phyloP scores from a whole-genome alignment of 805 yeast genomes.

The Candida dajiaensis region DNA sequence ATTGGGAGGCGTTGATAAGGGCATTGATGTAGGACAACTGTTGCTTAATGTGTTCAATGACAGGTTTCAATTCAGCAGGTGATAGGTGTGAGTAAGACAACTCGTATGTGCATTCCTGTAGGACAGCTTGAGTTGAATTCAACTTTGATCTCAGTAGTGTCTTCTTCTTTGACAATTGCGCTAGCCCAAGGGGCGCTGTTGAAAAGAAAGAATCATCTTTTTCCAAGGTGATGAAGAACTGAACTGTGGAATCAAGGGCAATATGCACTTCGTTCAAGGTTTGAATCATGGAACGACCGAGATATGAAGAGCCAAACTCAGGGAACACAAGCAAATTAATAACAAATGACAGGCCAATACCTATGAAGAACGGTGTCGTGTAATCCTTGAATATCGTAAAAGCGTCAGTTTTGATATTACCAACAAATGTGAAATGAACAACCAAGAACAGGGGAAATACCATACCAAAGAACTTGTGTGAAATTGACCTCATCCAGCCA shows the following conservation, averaged over 20 bases:
- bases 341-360: slow-evolving; percentile 38
- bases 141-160: slow-evolving; percentile 28
- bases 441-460: slow-evolving; percentile 44
- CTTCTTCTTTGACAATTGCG: slow-evolving; percentile 30
- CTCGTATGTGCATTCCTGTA: slow-evolving; percentile 44
- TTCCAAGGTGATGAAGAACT: slow-evolving; percentile 31
- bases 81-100: slow-evolving; percentile 41
- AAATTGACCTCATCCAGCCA: slow-evolving; percentile 44
- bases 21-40: slow-evolving; percentile 33
- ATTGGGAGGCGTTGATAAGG: slow-evolving; percentile 41
- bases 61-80: slow-evolving; percentile 34
- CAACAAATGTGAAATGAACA: slow-evolving; percentile 43
- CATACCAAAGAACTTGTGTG: slow-evolving; percentile 40
- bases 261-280: slow-evolving; percentile 34
- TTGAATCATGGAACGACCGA: slow-evolving; percentile 38
- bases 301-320: slow-evolving; percentile 44
- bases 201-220: slow-evolving; percentile 11
- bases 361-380: slow-evolving; percentile 39
- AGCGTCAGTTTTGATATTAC: slow-evolving; percentile 27
- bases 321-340: slow-evolving; percentile 41
- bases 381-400: slow-evolving; percentile 30
- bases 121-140: slow-evolving; percentile 30
- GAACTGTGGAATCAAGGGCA: slow-evolving; percentile 33
- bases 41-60: slow-evolving; percentile 28
- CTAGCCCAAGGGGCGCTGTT: slow-evolving; percentile 24